Base-by-base conservation (phyloP, 257 asterid genomes). In the Scutellaria baicalensis region DNA sequence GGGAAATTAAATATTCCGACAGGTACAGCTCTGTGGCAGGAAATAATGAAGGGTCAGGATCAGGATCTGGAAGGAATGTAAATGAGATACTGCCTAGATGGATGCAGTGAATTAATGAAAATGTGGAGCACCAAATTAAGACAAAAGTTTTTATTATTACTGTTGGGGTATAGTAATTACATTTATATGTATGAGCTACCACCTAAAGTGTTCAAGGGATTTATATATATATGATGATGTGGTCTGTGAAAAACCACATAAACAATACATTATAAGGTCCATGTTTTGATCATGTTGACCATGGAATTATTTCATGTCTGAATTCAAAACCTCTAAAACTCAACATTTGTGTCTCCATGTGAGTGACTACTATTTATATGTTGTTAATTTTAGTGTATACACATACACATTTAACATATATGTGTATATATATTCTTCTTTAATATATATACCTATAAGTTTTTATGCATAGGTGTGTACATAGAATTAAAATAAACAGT, bases 11-110 rank as follows among this genome's bases (percentile, higher is more conserved):
- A 0, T 56, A 5, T 56, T 13, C 58, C 75, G 44, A 38, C 79
- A 70, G 78, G 8, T 75, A 74, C 72, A 60, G 49, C 54, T 18
- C 42, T 1, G 72, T 44, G 64, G 78, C 50, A 68, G 64, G 60
- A 4, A 79, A 69, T 61, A 23, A 69, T 74, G 81, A 20, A 36
- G 58, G 52, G 2, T 8, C 58, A 65, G 56, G 74, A 33, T 14
- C 81, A 40, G 27, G 27, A 27, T 27, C 33, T 2, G 21, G 73
- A 23, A 69, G 67, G 40, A 74, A 75, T 68, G 73, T 33, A 68
- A 48, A 42, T 35, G 69, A 77, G 57, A 75, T 81, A 64, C 71
- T 80, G 60, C 89, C 81, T 42, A 82, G 83, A 71, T 80, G 87
- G 86, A 82, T 74, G 86, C 83, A 78, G 40, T 78, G 70, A 80